Evolutionary conservation across 140 eudicot genomes (phyloP), one percentile per base, ranked within the genome.

Genomic region (Bidens hawaiensis): DNA sequence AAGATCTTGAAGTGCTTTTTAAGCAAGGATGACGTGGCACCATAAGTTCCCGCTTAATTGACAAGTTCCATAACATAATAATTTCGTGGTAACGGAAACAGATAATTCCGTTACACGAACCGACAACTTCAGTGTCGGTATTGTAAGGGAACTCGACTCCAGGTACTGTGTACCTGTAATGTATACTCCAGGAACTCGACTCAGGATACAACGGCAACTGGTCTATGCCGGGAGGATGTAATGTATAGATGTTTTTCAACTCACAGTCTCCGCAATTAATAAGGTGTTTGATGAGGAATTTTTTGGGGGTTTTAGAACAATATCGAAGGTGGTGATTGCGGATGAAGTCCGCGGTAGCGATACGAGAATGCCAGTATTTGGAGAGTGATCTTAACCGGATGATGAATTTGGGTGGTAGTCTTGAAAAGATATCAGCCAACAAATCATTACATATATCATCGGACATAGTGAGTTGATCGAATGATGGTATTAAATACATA

Each of bases 41-140:
- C 24, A 18, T 59, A 8, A 77, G 42, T 43, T 30, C 48, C 16
- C 63, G 55, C 13, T 41, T 38, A 45, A 71, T 62, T 3, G 42
- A 46, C n/a, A 75, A 72, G 54, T 81, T 81, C 78, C 83, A 81
- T 2, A 81, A 48, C n/a, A n/a, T n/a, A 24, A 6, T 10, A 10
- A 58, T 19, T 8, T 49, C 5, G 3, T 56, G 23, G 40, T 65
- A 61, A 5, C 16, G n/a, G 2, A 80, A 33, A 27, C 79, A 72
- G 5, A 76, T 8, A 28, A 81, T 43, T 6, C 86, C 80, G 14
- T n/a, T n/a, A n/a, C n/a, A n/a, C n/a, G n/a, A n/a, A n/a, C n/a
- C n/a, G n/a, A n/a, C n/a, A n/a, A n/a, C 18, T 25, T 2, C 50
- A 19, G 12, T 0, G 3, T n/a, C n/a, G n/a, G n/a, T n/a, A n/a